A percentile compares a stretch with the other conserved stretches of the same genome.
These are phyloP conservation scores for Thuidium tamariscinum DNA, from an alignment of 225 moss, liverwort and hornwort species.

Conservation along the genomic window DNA sequence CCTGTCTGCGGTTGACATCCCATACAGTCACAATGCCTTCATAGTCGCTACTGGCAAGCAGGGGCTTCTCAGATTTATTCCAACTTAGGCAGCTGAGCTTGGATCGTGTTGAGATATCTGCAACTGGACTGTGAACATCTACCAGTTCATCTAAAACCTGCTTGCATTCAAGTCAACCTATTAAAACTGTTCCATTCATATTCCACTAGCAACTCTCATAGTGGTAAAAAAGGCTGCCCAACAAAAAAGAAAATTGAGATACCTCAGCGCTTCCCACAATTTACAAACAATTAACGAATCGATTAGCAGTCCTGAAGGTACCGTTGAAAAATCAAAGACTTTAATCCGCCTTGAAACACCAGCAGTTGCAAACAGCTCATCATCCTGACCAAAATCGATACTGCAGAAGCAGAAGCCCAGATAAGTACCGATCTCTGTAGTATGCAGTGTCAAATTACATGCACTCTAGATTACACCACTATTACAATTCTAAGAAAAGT, in stretches of 20 bases:
- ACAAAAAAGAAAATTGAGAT: neutral
- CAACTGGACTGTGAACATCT: constrained; percentile 69
- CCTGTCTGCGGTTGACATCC: constrained; percentile 84
- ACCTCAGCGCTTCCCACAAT: neutral
- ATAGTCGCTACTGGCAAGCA: constrained; percentile 97
- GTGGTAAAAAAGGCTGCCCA: neutral
- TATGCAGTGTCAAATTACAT: neutral
- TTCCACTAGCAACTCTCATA: neutral
- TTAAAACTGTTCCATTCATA: neutral
- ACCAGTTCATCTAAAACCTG: constrained; percentile 75
- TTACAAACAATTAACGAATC: neutral
- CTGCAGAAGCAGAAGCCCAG: constrained; percentile 31
- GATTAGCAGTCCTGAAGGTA: constrained; percentile 3
- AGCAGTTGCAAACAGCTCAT: constrained; percentile 88
- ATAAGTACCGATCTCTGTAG: neutral
- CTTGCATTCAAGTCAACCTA: neutral
- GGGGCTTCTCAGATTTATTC: constrained; percentile 78
- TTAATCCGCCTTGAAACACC: constrained; percentile 95
- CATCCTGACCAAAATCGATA: constrained; percentile 83
- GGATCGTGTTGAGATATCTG: constrained; percentile 75
- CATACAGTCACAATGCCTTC: constrained; percentile 97
- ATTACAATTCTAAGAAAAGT: neutral
- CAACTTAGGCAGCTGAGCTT: constrained; percentile 92
- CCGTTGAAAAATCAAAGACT: constrained; percentile 75
- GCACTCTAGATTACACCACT: neutral